These are phyloP conservation scores for Fraxinus excelsior DNA, from an alignment of 257 asterid genomes.

Conservation along the genomic window DNA sequence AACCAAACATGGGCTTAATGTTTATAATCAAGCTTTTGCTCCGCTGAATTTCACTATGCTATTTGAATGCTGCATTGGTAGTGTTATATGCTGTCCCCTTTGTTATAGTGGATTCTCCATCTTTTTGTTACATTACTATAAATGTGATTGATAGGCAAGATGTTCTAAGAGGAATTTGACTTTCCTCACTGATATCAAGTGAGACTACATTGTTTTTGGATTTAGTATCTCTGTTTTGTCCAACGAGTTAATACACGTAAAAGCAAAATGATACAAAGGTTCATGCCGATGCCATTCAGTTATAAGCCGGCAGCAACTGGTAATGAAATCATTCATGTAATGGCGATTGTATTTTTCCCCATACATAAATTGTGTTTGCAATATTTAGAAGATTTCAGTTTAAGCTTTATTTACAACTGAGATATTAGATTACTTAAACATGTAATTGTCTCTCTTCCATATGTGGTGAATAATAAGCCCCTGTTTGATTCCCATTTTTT, in stretches of 20 bases:
- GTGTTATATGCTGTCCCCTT: background rate
- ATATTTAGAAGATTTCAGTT: conserved; percentile 5
- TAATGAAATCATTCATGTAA: background rate
- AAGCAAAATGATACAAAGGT: background rate
- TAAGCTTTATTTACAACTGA: background rate
- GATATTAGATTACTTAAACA: background rate
- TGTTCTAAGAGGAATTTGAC: background rate
- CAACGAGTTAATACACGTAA: background rate
- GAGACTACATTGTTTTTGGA: background rate
- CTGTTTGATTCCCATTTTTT: too few relatives aligned
- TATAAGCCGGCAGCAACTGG: background rate
- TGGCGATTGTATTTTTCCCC: background rate
- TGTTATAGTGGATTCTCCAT: background rate
- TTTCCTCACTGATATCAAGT: background rate
- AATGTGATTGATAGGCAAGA: background rate
- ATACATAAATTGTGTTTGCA: background rate
- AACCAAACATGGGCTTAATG: background rate
- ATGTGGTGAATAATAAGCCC: background rate
- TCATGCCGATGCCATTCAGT: background rate
- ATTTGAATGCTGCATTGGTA: background rate
- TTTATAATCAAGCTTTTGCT: background rate
- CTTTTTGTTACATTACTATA: background rate
- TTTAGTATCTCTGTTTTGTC: background rate
- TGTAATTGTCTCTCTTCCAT: background rate
- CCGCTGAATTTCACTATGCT: background rate